These are phyloP conservation scores for Candida boleticola DNA, from an alignment of 805 yeast species.

Conservation along the genomic window DNA sequence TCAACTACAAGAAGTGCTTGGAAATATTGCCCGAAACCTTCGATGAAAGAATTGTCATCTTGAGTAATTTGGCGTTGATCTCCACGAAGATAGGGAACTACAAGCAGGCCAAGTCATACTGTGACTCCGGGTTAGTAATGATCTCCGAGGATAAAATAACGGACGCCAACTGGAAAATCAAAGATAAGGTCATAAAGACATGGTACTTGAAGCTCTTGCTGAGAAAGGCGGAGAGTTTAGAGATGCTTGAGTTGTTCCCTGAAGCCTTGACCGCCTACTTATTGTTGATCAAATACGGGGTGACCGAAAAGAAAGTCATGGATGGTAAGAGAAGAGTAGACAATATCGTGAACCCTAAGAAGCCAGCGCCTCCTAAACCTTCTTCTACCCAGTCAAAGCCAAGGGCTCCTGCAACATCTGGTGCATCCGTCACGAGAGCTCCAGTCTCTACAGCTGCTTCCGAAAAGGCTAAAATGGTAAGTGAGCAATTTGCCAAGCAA, in stretches of 20 bases:
- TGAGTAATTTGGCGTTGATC: constrained; percentile 74
- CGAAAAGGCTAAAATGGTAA: not conserved
- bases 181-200: constrained; percentile 55
- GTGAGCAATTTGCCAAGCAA: constrained; percentile 5
- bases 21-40: constrained; percentile 60
- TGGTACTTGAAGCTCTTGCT: constrained; percentile 72
- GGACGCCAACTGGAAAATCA: constrained; percentile 29
- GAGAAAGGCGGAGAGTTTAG: constrained; percentile 81
- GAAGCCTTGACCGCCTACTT: constrained; percentile 64
- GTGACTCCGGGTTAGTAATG: constrained; percentile 47
- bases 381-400: not conserved
- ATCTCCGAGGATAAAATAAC: constrained; percentile 26
- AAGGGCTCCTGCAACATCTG: constrained; percentile 3
- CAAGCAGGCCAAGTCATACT: constrained; percentile 45
- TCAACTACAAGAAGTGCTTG: constrained; percentile 52
- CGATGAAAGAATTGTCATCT: constrained; percentile 61
- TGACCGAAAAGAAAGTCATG: constrained; percentile 58
- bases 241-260: constrained; percentile 67
- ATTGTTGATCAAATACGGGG: constrained; percentile 60
- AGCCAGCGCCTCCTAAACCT: constrained; percentile 15
- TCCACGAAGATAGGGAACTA: constrained; percentile 69
- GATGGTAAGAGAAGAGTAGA: constrained; percentile 84
- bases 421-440: constrained; percentile 7
- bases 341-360: constrained; percentile 57
- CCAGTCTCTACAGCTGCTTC: not conserved